phyloP scores from a whole-genome alignment of 768 basidiomycete genomes.

The Serendipita vermifera region DNA sequence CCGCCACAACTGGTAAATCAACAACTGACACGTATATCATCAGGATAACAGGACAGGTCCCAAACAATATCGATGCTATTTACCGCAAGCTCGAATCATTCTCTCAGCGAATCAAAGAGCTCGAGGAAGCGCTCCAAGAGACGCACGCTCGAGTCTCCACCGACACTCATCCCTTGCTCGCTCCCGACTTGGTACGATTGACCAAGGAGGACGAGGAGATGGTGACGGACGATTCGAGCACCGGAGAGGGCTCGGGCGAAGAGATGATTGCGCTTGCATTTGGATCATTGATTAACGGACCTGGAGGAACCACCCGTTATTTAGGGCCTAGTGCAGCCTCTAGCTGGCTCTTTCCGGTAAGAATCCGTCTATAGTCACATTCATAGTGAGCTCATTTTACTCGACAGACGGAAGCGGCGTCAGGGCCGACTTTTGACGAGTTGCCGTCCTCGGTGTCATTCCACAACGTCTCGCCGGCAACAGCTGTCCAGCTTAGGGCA shows the following conservation, averaged over 20 bases:
- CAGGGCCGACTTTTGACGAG: neutral
- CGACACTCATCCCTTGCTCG: neutral
- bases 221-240: neutral
- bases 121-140: neutral
- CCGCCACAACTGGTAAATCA: too few species aligned
- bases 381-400: neutral
- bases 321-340: conserved; percentile 2
- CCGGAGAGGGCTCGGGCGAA: neutral
- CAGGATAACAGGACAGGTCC: neutral
- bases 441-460: too few species aligned
- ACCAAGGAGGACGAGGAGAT: neutral
- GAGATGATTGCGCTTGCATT: neutral
- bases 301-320: neutral
- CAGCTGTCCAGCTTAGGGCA: neutral
- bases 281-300: neutral
- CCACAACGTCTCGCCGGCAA: neutral
- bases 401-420: neutral
- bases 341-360: neutral
- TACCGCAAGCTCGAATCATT: neutral
- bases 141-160: neutral
- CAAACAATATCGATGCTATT: neutral
- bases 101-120: neutral
- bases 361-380: neutral
- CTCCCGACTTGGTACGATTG: neutral
- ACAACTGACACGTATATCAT: neutral